Percentiles rank a stretch among this genome's conserved stretches.
These are phyloP conservation scores for Pestalotiopsis sp. DNA, from an alignment of 2,329 filamentous ascomycete species.

Conservation along the genomic window DNA sequence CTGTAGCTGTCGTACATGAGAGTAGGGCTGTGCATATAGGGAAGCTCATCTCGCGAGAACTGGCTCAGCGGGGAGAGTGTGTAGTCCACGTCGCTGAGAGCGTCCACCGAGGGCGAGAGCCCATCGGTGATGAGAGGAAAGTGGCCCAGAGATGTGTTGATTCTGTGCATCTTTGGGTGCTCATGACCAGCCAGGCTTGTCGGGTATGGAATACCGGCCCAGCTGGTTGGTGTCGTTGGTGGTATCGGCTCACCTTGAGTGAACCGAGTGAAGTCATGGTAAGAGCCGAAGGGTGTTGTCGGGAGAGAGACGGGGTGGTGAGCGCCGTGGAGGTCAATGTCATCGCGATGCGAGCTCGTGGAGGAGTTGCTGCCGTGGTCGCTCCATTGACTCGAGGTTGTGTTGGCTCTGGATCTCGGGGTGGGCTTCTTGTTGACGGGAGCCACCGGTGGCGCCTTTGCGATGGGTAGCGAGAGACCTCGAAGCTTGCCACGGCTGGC, in stretches of 20 bases:
- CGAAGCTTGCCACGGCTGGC: slow-evolving; percentile 94
- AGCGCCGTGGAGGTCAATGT: slow-evolving; percentile 39
- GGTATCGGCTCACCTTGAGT: slow-evolving; percentile 48
- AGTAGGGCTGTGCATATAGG: slow-evolving; percentile 58
- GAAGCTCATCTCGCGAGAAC: slow-evolving; percentile 56
- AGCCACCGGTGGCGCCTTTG: slow-evolving; percentile 60
- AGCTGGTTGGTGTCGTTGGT: slow-evolving; percentile 43
- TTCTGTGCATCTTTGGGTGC: slow-evolving; percentile 48
- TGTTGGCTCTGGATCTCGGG: slow-evolving; percentile 48
- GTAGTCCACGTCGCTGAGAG: slow-evolving; percentile 65
- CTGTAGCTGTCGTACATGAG: slow-evolving; percentile 62
- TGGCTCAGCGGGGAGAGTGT: slow-evolving; percentile 58
- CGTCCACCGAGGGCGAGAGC: slow-evolving; percentile 58
- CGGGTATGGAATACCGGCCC: slow-evolving; percentile 52
- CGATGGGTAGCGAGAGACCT: slow-evolving; percentile 77
- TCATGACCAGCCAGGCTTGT: slow-evolving; percentile 39
- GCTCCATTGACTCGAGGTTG: slow-evolving; percentile 44
- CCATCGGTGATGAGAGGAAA: slow-evolving; percentile 12
- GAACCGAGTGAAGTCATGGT: slow-evolving; percentile 56
- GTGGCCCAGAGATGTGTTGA: slow-evolving; percentile 29
- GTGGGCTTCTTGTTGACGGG: slow-evolving; percentile 52
- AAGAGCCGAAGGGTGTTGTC: slow-evolving; percentile 35
- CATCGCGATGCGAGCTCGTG: slow-evolving; percentile 35
- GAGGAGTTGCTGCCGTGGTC: slow-evolving; percentile 39
- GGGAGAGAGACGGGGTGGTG: slow-evolving; percentile 45